These are phyloP conservation scores for Neurospora sp. DNA, from an alignment of 2,329 filamentous ascomycete genomes.

Conservation along the genomic window DNA sequence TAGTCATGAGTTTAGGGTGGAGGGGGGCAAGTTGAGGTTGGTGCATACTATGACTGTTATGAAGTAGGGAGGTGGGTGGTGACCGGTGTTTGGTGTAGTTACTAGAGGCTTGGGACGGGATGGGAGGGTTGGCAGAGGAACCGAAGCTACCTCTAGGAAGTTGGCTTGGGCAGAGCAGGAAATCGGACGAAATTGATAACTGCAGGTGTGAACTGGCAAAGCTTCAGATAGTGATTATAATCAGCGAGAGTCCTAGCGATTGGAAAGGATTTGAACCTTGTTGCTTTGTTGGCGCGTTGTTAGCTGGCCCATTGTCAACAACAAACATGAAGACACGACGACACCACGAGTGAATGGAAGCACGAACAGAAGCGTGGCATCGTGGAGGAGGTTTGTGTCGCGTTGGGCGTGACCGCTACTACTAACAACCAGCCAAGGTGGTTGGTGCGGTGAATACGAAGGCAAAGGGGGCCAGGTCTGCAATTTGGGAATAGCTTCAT, in stretches of 20 bases:
- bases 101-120: neutral
- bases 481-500: neutral
- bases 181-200: neutral
- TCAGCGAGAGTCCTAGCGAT: neutral
- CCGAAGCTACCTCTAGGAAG: too few relatives aligned
- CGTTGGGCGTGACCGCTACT: neutral
- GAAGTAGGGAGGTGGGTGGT: neutral
- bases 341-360: neutral
- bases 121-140: neutral
- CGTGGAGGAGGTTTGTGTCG: neutral
- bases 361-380: neutral
- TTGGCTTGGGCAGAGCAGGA: neutral
- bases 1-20: constrained; percentile 16
- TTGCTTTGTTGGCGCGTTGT: neutral
- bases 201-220: neutral
- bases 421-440: neutral
- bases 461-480: neutral
- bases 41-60: constrained; percentile 19
- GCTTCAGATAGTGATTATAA: neutral
- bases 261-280: neutral
- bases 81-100: neutral
- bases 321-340: neutral
- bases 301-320: neutral
- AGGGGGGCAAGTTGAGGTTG: constrained; percentile 14
- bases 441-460: neutral